These are phyloP conservation scores for Vicia sativa DNA, from an alignment of 306 rosid species.

Conservation along the genomic window DNA sequence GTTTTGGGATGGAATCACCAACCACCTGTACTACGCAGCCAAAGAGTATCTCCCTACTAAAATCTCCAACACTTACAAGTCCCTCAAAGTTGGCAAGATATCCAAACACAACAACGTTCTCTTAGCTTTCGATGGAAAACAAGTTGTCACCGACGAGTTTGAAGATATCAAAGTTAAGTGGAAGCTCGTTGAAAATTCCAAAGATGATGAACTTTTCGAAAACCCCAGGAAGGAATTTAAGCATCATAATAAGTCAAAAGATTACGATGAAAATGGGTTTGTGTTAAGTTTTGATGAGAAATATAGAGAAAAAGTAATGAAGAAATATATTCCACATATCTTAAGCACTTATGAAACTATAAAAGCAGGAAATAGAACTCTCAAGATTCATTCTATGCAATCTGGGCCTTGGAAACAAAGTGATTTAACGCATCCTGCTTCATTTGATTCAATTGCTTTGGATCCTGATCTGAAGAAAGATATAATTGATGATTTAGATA, in stretches of 20 bases:
- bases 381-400: constrained; percentile 24
- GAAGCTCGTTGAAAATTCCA: constrained; percentile 9
- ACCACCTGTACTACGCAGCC: neutral
- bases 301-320: constrained; percentile 32
- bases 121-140: constrained; percentile 26
- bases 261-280: neutral
- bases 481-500: constrained; percentile 40
- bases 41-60: constrained; percentile 10
- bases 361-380: constrained; percentile 31
- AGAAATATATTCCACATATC: constrained; percentile 34
- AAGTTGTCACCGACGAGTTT: constrained; percentile 41
- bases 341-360: constrained; percentile 4
- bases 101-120: neutral
- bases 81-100: constrained; percentile 26
- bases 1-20: neutral
- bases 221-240: neutral
- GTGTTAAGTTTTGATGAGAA: constrained; percentile 35
- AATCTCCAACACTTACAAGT: constrained; percentile 6
- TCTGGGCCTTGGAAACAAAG: constrained; percentile 6
- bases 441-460: constrained; percentile 45
- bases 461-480: constrained; percentile 38
- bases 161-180: constrained; percentile 38
- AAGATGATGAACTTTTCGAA: neutral
- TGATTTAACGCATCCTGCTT: constrained; percentile 42
- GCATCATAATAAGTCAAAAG: neutral